Base-by-base conservation (phyloP, 2,329 filamentous ascomycete species). In the Dothideomycetidae sp. region DNA sequence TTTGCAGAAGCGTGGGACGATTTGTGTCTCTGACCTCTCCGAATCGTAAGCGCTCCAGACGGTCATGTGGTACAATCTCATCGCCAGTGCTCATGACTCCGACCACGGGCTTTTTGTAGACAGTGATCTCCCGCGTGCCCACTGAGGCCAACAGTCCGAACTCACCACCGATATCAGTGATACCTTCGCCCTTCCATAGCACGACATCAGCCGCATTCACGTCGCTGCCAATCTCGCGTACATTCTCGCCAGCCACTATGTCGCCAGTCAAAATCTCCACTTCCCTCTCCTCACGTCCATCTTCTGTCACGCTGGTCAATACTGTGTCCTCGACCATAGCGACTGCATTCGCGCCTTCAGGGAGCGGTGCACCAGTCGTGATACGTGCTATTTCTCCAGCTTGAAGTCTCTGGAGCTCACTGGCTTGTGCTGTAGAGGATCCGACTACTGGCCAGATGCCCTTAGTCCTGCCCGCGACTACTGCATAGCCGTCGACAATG, bases 301-400 rank as follows among this genome's bases (percentile, higher is more conserved):
- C 82, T 0, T 81, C 76, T 0, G 84, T 90, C 57, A 73, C 75
- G 2, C 72, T 76, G 42, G 71, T 74, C 3, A 98, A 64, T 1
- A 77, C 61, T 0, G 90, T 98, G 52, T 94, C 90, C 60, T 98
- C 90, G 1, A 98, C 90, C 84, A 92, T 96, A 32, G 94, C 78
- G 4, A 98, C 86, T 0, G 88, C 79, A 16, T 83, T 93, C 2
- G 90, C 84, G 1, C 86, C 84, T 0, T 77, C 76, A 1, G 90
- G 90, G 1, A 98, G 63, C 9, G 90, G 88, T 4, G 90, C 90
- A 0, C 90, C 90, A 0, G 90, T 98, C 0, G 90, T 98, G 48
- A 98, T 93, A 32, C 90, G 71, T 1, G 88, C 80, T 37, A 96
- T 78, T 45, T 85, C 70, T 0, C 86, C 85, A 21, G 73, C 66